phyloP scores from a whole-genome alignment of 2,329 filamentous ascomycete species.

The Paracamarosporium sp. region DNA sequence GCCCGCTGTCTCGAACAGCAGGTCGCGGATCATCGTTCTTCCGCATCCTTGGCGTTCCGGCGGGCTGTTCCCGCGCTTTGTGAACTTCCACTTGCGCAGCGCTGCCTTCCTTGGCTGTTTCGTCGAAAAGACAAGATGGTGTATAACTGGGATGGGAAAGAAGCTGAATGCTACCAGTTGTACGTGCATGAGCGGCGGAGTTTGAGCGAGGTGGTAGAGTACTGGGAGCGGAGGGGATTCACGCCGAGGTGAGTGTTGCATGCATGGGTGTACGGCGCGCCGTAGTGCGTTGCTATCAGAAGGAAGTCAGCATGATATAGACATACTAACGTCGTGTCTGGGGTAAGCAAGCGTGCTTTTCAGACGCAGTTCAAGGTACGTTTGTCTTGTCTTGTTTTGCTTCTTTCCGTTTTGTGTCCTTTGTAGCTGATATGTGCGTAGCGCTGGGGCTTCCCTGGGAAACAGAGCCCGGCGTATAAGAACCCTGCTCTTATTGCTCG shows the following conservation, averaged over 20 bases:
- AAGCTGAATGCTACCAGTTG: constrained; percentile 70
- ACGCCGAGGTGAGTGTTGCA: constrained; percentile 66
- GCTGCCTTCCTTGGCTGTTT: no score
- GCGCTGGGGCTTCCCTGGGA: constrained; percentile 79
- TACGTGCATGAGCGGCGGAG: constrained; percentile 79
- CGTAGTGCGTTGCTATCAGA: constrained; percentile 26
- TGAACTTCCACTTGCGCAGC: constrained; percentile 22
- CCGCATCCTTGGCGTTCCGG: constrained; percentile 24
- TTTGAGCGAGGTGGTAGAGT: constrained; percentile 76
- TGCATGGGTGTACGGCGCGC: constrained; percentile 22
- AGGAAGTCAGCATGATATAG: no score
- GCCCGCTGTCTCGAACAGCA: no score
- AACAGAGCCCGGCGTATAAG: constrained; percentile 75
- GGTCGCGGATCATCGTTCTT: neutral
- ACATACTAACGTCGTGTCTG: constrained; percentile 17
- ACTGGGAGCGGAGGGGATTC: constrained; percentile 69
- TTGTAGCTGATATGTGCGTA: constrained; percentile 20
- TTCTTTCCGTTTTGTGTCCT: neutral
- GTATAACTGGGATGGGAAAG: constrained; percentile 73
- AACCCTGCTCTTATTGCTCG: constrained; percentile 71
- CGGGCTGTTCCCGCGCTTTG: constrained; percentile 20
- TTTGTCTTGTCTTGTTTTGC: neutral
- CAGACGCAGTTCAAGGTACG: constrained; percentile 72
- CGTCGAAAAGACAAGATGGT: constrained; percentile 24
- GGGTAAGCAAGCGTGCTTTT: constrained; percentile 73